Evolutionary conservation across 108 stramenopile genomes (phyloP).

Genomic region (Chaetoceros tenuissimus): DNA sequence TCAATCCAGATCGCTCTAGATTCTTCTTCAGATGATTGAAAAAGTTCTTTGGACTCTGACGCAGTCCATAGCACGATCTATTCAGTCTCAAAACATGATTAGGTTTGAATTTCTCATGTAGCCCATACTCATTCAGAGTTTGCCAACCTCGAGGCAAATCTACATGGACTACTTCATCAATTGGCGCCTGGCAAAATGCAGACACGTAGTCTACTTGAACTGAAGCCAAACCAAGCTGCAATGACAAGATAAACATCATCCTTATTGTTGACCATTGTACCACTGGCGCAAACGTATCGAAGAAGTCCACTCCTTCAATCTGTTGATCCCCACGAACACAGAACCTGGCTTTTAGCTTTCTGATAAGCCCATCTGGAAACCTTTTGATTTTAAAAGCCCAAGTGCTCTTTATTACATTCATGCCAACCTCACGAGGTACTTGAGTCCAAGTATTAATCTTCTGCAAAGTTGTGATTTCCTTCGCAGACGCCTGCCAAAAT

Average conservation of each 20-base stretch:
- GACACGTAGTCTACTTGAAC: constrained; percentile 25
- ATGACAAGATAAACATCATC: constrained; percentile 9
- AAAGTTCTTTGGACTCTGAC: constrained; percentile 17
- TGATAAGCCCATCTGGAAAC: constrained; percentile 16
- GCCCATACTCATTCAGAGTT: background rate
- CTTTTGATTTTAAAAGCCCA: constrained; percentile 22
- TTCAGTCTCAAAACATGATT: constrained; percentile 22
- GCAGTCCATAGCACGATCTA: constrained; percentile 20
- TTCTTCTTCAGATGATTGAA: constrained; percentile 7
- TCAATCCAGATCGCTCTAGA: constrained; percentile 2
- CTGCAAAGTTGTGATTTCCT: constrained; percentile 16
- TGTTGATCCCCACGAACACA: constrained; percentile 23
- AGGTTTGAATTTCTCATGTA: no score
- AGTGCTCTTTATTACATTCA: constrained; percentile 11
- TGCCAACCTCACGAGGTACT: constrained; percentile 1
- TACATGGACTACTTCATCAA: constrained; percentile 25
- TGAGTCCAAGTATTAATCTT: constrained; percentile 21
- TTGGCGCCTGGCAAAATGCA: constrained; percentile 37
- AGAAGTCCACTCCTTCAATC: constrained; percentile 19
- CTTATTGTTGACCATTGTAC: constrained; percentile 9
- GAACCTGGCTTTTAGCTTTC: constrained; percentile 21
- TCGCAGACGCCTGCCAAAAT: constrained; percentile 20
- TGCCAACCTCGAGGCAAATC: no score
- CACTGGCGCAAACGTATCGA: constrained; percentile 16
- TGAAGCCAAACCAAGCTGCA: constrained; percentile 19